Conservation (phyloP, 257 asterid species). For the Mitragyna speciosa region DNA sequence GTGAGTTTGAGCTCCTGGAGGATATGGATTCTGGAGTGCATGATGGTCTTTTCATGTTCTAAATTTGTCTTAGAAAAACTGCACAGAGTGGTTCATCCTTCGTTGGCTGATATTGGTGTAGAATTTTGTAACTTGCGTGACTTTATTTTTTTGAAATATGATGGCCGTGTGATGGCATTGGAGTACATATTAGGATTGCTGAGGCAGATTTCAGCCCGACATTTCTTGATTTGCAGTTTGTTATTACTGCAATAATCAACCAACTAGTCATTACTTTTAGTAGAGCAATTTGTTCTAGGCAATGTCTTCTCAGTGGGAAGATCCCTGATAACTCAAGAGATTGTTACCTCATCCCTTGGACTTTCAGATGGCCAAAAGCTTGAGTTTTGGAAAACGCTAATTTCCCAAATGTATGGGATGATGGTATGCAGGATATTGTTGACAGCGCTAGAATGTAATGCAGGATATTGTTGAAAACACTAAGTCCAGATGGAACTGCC, state of each 20-base stretch:
- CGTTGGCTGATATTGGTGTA: too few relatives aligned
- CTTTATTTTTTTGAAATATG: neutral
- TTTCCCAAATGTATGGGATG: neutral
- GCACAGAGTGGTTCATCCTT: too few relatives aligned
- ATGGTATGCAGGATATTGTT: too few relatives aligned
- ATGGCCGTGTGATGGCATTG: neutral
- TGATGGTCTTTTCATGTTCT: too few relatives aligned
- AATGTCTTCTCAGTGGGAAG: neutral
- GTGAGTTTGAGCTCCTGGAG: neutral
- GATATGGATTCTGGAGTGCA: neutral
- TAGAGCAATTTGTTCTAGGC: too few relatives aligned
- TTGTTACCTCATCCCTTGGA: neutral
- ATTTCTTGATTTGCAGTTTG: slow-evolving; percentile 4
- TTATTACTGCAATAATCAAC: neutral
- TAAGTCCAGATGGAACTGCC: too few relatives aligned
- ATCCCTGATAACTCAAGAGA: neutral
- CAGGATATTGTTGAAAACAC: neutral
- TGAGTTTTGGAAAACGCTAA: neutral
- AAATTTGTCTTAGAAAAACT: too few relatives aligned
- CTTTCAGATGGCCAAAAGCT: neutral
- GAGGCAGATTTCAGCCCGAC: neutral
- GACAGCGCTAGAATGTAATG: neutral
- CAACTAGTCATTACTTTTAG: neutral
- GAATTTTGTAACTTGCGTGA: neutral
- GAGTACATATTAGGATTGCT: neutral